These are phyloP conservation scores for Thermochaetoides thermophila DNA, from an alignment of 495 filamentous ascomycete genomes.

Conservation along the genomic window DNA sequence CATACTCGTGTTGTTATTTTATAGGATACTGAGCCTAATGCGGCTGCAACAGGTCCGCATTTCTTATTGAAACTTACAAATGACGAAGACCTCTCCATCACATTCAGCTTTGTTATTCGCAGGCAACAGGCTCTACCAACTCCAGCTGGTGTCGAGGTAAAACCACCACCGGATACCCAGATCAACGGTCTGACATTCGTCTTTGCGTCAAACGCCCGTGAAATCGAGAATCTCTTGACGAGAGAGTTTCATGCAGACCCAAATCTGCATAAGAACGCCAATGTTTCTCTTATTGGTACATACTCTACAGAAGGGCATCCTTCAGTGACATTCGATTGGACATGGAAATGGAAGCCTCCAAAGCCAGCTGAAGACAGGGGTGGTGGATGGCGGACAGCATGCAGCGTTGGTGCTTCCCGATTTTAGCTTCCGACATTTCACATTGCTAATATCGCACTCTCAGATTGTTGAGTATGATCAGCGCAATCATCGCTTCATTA, in stretches of 20 bases:
- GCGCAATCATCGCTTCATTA: conserved; percentile 73
- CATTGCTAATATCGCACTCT: conserved; percentile 13
- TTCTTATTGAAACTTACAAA: conserved; percentile 79
- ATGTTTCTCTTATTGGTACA: conserved; percentile 84
- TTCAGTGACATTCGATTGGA: conserved; percentile 85
- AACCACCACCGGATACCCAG: conserved; percentile 48
- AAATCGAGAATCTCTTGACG: conserved; percentile 85
- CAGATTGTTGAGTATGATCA: conserved; percentile 94
- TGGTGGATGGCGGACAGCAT: conserved; percentile 87
- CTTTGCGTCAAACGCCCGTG: conserved; percentile 67
- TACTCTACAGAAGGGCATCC: conserved; percentile 65
- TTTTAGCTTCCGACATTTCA: not conserved
- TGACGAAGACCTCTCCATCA: conserved; percentile 83
- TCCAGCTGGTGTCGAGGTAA: conserved; percentile 20
- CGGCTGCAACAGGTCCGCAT: conserved; percentile 36
- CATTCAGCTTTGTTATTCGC: conserved; percentile 79
- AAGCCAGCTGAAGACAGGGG: conserved; percentile 69
- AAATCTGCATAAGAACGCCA: conserved; percentile 92
- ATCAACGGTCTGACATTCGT: conserved; percentile 88
- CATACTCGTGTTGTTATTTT: no score
- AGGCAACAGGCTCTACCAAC: conserved; percentile 37
- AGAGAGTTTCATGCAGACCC: conserved; percentile 94
- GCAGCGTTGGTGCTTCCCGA: conserved; percentile 45
- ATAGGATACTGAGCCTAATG: not conserved
- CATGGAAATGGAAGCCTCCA: conserved; percentile 92